Evolutionary conservation across 495 filamentous ascomycete genomes (phyloP).

Genomic region (Trypethelium eluteriae): DNA sequence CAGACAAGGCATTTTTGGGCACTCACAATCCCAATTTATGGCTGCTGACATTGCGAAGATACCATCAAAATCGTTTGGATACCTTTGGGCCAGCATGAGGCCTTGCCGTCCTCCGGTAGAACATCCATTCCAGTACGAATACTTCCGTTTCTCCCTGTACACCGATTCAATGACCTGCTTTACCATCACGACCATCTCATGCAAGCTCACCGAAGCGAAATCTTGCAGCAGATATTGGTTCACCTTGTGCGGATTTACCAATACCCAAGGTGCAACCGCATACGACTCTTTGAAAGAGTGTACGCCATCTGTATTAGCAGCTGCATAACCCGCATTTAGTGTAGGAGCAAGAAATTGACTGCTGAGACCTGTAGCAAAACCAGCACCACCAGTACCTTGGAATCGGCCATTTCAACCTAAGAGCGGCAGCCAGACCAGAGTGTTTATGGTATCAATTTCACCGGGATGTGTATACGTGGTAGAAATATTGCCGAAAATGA

Average conservation of each 20-base stretch:
- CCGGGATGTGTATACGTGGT: conserved; percentile 41
- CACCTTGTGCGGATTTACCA: conserved; percentile 38
- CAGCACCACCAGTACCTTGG: conserved; percentile 24
- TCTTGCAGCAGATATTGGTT: conserved; percentile 38
- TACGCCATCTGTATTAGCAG: conserved; percentile 24
- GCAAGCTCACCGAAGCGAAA: conserved; percentile 28
- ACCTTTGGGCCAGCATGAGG: conserved; percentile 39
- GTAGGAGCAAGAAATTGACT: conserved; percentile 14
- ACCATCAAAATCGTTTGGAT: conserved; percentile 39
- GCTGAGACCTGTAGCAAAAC: conserved; percentile 16
- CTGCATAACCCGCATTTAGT: conserved; percentile 16
- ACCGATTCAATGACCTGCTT: conserved; percentile 22
- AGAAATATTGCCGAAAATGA: conserved; percentile 43
- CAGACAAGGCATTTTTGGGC: neutral
- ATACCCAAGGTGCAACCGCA: conserved; percentile 34
- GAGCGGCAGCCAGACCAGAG: conserved; percentile 36
- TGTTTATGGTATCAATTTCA: conserved; percentile 34
- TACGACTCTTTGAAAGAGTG: conserved; percentile 13
- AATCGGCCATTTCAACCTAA: conserved; percentile 38
- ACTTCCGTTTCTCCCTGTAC: conserved; percentile 34
- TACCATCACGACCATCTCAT: conserved; percentile 17
- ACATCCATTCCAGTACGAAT: conserved; percentile 43
- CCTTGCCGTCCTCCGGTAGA: conserved; percentile 42
- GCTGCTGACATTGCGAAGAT: conserved; percentile 33
- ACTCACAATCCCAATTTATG: conserved; percentile 29